A percentile compares a stretch with the other conserved stretches of the same genome.
Evolutionary conservation across 2,329 filamentous ascomycete genomes (phyloP).

Genomic region (Sarocladium oryzae): DNA sequence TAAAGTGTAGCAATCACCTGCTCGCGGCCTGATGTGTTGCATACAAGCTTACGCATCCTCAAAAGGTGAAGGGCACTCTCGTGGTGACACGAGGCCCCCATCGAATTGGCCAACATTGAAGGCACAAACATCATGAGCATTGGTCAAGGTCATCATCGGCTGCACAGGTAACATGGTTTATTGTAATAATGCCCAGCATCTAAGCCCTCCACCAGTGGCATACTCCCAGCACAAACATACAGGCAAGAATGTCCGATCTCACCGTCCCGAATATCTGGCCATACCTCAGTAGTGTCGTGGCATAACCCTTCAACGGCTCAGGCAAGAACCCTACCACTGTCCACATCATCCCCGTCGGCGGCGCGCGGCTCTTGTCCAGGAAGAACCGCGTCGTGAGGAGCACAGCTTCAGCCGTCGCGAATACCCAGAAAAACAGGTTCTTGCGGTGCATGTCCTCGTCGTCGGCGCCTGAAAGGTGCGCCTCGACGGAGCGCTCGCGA

Average conservation of each 20-base stretch:
- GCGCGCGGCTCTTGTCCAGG: constrained; percentile 53
- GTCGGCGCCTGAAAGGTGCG: constrained; percentile 18
- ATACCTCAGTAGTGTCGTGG: constrained; percentile 58
- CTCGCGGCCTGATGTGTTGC: too few species aligned
- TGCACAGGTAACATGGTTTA: too few species aligned
- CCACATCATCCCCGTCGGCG: constrained; percentile 56
- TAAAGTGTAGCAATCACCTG: not conserved
- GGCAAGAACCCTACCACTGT: constrained; percentile 61
- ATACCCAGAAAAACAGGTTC: constrained; percentile 65
- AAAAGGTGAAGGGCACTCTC: too few species aligned
- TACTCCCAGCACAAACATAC: constrained; percentile 67
- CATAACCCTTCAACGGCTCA: constrained; percentile 53
- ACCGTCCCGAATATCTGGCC: constrained; percentile 66
- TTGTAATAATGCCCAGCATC: not conserved
- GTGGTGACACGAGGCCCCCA: too few species aligned
- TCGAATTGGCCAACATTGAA: too few species aligned
- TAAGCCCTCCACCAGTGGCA: constrained; percentile 36
- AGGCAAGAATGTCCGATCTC: constrained; percentile 65
- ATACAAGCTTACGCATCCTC: too few species aligned
- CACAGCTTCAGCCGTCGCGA: constrained; percentile 68
- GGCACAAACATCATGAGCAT: too few species aligned
- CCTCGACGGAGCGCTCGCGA: constrained; percentile 39
- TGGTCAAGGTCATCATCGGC: too few species aligned
- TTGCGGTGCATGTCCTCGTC: constrained; percentile 26
- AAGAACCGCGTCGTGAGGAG: constrained; percentile 67